Percentiles rank a stretch among this genome's conserved stretches.
These are phyloP conservation scores for Lathyrus oleraceus DNA, from an alignment of 306 rosid genomes.

Conservation along the genomic window DNA sequence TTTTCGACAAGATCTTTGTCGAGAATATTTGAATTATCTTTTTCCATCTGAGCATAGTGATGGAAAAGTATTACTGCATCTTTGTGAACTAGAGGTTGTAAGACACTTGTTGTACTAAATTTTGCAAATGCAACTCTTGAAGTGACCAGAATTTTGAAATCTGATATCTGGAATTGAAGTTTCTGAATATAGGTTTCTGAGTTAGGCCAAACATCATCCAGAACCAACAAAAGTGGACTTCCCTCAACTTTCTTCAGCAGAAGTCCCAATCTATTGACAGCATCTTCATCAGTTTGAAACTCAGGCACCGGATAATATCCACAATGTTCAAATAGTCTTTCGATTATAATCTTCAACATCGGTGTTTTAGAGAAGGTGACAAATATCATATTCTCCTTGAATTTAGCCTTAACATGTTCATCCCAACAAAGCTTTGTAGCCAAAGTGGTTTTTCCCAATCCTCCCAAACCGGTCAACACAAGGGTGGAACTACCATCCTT, in stretches of 20 bases:
- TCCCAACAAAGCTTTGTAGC: constrained; percentile 52
- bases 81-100: constrained; percentile 40
- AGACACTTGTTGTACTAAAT: constrained; percentile 23
- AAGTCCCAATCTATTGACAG: constrained; percentile 5
- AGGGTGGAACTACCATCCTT: constrained; percentile 28
- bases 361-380: constrained; percentile 45
- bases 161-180: constrained; percentile 35
- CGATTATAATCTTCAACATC: constrained; percentile 43
- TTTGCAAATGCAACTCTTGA: constrained; percentile 49
- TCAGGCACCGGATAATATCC: constrained; percentile 29
- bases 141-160: constrained; percentile 64
- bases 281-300: constrained; percentile 39
- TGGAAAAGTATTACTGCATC: constrained; percentile 54
- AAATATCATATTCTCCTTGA: constrained; percentile 50
- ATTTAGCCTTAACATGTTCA: constrained; percentile 47
- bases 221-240: constrained; percentile 46
- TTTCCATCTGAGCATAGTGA: constrained; percentile 41
- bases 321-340: constrained; percentile 37
- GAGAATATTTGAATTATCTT: constrained; percentile 23
- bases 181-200: constrained; percentile 54
- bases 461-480: constrained; percentile 52
- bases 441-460: constrained; percentile 61
- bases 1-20: constrained; percentile 35
- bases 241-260: constrained; percentile 27
- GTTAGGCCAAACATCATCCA: constrained; percentile 67